These are phyloP conservation scores for Nicotiana sylvestris DNA, from an alignment of 257 asterid genomes.

Conservation along the genomic window DNA sequence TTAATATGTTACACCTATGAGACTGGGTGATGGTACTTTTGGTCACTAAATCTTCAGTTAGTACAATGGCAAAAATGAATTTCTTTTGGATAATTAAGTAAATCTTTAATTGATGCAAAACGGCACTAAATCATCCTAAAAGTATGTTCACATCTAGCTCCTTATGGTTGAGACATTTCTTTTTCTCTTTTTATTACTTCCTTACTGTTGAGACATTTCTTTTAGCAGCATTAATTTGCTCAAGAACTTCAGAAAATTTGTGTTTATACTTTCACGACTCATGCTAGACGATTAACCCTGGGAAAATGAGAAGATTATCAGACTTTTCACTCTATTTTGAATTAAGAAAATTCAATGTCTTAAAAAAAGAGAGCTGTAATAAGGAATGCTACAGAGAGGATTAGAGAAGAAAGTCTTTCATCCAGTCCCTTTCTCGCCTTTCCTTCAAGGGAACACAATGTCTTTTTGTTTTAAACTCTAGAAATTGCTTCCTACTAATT, in stretches of 20 bases:
- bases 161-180: neutral
- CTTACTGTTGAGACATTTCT: neutral
- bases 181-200: neutral
- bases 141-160: neutral
- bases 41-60: neutral
- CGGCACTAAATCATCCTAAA: neutral
- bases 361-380: neutral
- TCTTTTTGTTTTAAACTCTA: neutral
- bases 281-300: neutral
- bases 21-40: neutral
- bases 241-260: neutral
- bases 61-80: neutral
- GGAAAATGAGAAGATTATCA: neutral
- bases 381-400: neutral
- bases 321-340: neutral
- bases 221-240: constrained; percentile 2
- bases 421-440: neutral
- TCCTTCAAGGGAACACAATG: neutral
- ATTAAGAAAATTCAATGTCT: neutral
- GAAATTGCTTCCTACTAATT: neutral
- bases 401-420: neutral
- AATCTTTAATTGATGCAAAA: neutral
- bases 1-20: neutral
- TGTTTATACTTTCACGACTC: neutral
- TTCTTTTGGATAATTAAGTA: neutral